These are phyloP conservation scores for Triticum timopheevii DNA, from an alignment of 176 grass and related monocot species.

Conservation along the genomic window DNA sequence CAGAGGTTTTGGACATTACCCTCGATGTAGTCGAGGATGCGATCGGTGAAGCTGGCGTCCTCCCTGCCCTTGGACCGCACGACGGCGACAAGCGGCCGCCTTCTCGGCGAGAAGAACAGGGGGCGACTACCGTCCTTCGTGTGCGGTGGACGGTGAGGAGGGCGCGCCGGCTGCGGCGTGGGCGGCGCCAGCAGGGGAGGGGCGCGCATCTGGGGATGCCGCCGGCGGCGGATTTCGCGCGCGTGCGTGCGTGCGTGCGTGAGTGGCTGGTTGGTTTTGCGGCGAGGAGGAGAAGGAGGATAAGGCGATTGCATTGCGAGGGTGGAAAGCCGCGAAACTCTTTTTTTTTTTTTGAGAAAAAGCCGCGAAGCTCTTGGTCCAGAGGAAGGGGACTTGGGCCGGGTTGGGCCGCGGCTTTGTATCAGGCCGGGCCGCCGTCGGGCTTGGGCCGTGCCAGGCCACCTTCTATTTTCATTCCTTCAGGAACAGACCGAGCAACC, in stretches of 20 bases:
- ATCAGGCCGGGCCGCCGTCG: accelerated
- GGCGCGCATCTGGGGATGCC: slow-evolving; percentile 13
- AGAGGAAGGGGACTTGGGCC: not conserved
- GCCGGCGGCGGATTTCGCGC: slow-evolving; percentile 2
- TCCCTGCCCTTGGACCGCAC: slow-evolving; percentile 53
- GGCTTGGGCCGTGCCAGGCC: too few relatives aligned
- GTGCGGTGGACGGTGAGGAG: not conserved
- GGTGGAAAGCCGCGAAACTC: not conserved
- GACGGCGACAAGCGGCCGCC: not conserved
- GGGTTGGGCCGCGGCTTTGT: accelerated
- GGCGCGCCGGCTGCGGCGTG: not conserved
- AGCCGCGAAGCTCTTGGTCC: not conserved
- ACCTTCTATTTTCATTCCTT: too few relatives aligned
- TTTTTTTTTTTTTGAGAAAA: not conserved
- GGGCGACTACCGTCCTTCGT: too few relatives aligned
- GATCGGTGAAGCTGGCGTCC: slow-evolving; percentile 81
- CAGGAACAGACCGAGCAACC: accelerated
- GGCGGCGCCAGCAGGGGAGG: slow-evolving; percentile 6
- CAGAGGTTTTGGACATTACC: slow-evolving; percentile 21
- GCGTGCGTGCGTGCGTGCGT: not conserved
- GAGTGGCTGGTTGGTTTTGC: not conserved
- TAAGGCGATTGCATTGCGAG: slow-evolving; percentile 15
- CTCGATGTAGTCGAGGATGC: slow-evolving; percentile 92
- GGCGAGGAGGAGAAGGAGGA: not conserved
- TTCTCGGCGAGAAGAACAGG: not conserved